These are phyloP conservation scores for Dactylellina leptospora DNA, from an alignment of 2,329 filamentous ascomycete genomes.

Conservation along the genomic window DNA sequence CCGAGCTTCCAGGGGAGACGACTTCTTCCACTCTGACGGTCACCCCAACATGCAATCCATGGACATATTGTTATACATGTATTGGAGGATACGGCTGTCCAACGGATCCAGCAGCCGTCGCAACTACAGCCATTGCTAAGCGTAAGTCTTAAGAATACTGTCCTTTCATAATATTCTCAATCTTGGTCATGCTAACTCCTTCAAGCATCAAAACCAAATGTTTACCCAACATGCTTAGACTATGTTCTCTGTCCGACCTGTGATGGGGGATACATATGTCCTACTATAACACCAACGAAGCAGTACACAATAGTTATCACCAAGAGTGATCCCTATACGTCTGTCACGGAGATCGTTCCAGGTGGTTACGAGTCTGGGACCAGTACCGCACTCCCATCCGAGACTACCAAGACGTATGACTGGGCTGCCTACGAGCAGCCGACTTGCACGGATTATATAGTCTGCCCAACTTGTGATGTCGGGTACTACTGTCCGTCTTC, in stretches of 20 bases:
- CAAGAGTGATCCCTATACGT: slow-evolving; percentile 20
- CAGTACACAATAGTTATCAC: slow-evolving; percentile 40
- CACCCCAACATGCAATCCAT: slow-evolving; percentile 34
- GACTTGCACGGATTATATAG: slow-evolving; percentile 39
- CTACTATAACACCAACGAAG: slow-evolving; percentile 11
- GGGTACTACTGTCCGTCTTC: slow-evolving; percentile 41
- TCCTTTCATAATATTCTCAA: background rate
- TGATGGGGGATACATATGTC: slow-evolving; percentile 22
- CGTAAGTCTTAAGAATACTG: slow-evolving; percentile 29
- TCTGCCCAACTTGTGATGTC: slow-evolving; percentile 29
- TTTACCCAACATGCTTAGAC: slow-evolving; percentile 39
- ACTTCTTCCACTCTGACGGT: slow-evolving; percentile 26
- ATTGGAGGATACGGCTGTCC: slow-evolving; percentile 38
- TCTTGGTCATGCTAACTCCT: background rate
- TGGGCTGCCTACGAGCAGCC: slow-evolving; percentile 43
- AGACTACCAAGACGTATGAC: slow-evolving; percentile 22
- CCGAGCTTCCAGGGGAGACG: slow-evolving; percentile 3
- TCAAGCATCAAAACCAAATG: background rate
- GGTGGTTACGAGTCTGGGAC: slow-evolving; percentile 26
- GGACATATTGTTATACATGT: slow-evolving; percentile 38
- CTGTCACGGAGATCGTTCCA: slow-evolving; percentile 27
- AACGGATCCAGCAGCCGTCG: background rate
- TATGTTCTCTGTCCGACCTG: slow-evolving; percentile 30
- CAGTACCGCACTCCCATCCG: background rate
- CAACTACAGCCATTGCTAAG: background rate